Percentiles rank a stretch among this genome's conserved stretches.
Conservation (phyloP, 805 yeast species). For the Metschnikowia arizonensis region DNA sequence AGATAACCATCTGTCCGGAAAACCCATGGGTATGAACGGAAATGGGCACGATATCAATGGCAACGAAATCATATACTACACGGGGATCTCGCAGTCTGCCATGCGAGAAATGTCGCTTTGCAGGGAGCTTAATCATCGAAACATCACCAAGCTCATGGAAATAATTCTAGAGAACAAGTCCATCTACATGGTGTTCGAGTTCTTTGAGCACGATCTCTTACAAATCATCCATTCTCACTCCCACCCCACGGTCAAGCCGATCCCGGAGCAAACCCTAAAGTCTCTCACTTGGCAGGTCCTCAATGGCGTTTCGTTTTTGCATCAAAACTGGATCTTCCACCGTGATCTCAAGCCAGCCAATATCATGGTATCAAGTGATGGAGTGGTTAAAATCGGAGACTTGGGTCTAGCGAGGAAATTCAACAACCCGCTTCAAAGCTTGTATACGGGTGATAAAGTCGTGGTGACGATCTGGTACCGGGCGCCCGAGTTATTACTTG, state of each 20-base stretch:
- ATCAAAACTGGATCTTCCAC: slow-evolving; percentile 94
- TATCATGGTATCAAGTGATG: slow-evolving; percentile 88
- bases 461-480: slow-evolving; percentile 97
- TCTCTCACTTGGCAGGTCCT: slow-evolving; percentile 89
- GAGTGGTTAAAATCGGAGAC: slow-evolving; percentile 94
- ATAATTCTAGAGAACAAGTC: slow-evolving; percentile 82
- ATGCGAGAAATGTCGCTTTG: slow-evolving; percentile 95
- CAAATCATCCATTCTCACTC: slow-evolving; percentile 94
- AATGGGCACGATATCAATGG: slow-evolving; percentile 52
- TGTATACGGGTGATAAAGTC: slow-evolving; percentile 90
- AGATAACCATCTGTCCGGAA: slow-evolving; percentile 47
- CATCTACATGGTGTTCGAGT: slow-evolving; percentile 93
- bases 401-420: slow-evolving; percentile 87
- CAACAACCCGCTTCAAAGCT: slow-evolving; percentile 78
- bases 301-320: slow-evolving; percentile 86
- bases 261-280: slow-evolving; percentile 75
- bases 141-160: slow-evolving; percentile 76
- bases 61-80: slow-evolving; percentile 81
- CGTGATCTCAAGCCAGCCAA: slow-evolving; percentile 97
- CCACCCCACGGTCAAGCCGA: slow-evolving; percentile 76
- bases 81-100: slow-evolving; percentile 95
- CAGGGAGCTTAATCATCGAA: slow-evolving; percentile 75
- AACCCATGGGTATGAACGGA: slow-evolving; percentile 18
- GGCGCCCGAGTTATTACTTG: slow-evolving; percentile 87
- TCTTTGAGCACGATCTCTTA: slow-evolving; percentile 90